Evolutionary conservation across 768 basidiomycete genomes (phyloP).

Genomic region (Pulveroboletus sp.): DNA sequence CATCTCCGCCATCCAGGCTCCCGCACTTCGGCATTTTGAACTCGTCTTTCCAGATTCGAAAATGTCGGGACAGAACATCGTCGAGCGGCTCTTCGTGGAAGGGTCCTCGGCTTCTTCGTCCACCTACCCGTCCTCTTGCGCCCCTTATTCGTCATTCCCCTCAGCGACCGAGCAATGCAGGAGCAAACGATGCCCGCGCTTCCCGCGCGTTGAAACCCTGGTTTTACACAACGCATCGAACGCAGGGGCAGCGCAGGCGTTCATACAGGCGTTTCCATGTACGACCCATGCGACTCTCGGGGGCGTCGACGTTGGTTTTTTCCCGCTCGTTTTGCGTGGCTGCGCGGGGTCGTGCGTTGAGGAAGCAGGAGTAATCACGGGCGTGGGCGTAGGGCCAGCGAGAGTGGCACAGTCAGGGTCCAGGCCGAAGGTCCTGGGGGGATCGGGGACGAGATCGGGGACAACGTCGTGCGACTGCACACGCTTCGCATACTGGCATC

Average conservation of each 20-base stretch:
- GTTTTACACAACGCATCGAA: constrained; percentile 27
- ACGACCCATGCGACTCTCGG: constrained; percentile 21
- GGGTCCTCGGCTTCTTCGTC: neutral
- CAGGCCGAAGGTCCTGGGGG: neutral
- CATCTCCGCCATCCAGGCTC: constrained; percentile 26
- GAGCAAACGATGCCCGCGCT: constrained; percentile 18
- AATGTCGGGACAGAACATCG: constrained; percentile 24
- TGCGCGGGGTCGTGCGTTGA: neutral
- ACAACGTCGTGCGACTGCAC: neutral
- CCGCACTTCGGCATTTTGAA: constrained; percentile 30
- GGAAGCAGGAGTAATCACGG: neutral
- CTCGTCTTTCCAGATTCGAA: constrained; percentile 32
- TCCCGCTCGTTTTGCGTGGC: constrained; percentile 16
- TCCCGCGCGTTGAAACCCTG: constrained; percentile 26
- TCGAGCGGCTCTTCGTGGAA: constrained; percentile 24
- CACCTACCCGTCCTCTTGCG: neutral
- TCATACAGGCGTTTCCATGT: constrained; percentile 27
- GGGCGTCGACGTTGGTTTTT: constrained; percentile 25
- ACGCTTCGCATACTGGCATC: constrained; percentile 16
- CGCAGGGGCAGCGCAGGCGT: constrained; percentile 19
- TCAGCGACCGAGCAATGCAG: neutral
- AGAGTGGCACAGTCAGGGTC: neutral
- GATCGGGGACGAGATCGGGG: neutral
- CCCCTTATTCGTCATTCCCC: constrained; percentile 2
- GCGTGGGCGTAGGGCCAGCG: neutral